These are phyloP conservation scores for Kwoniella shandongensis DNA, from an alignment of 768 basidiomycete genomes.

Conservation along the genomic window DNA sequence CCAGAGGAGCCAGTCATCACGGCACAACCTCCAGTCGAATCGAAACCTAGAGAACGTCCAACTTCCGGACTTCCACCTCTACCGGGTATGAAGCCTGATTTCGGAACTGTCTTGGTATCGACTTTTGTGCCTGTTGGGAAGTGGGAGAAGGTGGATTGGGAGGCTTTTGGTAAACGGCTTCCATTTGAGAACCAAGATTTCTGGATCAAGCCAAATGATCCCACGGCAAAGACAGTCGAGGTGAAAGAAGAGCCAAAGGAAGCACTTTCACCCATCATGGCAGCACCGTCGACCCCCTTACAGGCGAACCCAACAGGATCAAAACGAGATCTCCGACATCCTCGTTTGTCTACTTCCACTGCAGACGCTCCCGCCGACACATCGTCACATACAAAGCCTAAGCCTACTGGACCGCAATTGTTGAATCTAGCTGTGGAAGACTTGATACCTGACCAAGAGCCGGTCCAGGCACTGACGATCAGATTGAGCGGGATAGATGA, in stretches of 20 bases:
- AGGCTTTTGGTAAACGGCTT: conserved; percentile 21
- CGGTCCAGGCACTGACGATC: conserved; percentile 36
- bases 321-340: not conserved
- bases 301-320: not conserved
- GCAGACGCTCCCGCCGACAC: not conserved
- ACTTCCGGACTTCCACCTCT: conserved; percentile 16
- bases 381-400: not conserved
- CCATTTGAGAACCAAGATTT: conserved; percentile 34
- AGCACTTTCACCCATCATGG: not conserved
- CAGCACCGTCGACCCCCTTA: not conserved
- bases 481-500: conserved; percentile 31
- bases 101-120: conserved; percentile 36
- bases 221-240: not conserved
- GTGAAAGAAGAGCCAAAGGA: conserved; percentile 9
- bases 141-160: conserved; percentile 39
- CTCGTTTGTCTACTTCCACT: not conserved
- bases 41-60: conserved; percentile 1
- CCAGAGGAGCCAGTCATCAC: not conserved
- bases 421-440: conserved; percentile 31
- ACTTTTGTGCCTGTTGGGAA: conserved; percentile 24
- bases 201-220: not conserved
- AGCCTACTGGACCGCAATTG: conserved; percentile 8
- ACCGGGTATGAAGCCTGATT: conserved; percentile 17
- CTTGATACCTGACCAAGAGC: conserved; percentile 27
- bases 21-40: not conserved